Evolutionary conservation across 208 protist genomes (phyloP), one percentile per base, ranked within the genome.

Genomic region (Leishmania martiniquensis): DNA sequence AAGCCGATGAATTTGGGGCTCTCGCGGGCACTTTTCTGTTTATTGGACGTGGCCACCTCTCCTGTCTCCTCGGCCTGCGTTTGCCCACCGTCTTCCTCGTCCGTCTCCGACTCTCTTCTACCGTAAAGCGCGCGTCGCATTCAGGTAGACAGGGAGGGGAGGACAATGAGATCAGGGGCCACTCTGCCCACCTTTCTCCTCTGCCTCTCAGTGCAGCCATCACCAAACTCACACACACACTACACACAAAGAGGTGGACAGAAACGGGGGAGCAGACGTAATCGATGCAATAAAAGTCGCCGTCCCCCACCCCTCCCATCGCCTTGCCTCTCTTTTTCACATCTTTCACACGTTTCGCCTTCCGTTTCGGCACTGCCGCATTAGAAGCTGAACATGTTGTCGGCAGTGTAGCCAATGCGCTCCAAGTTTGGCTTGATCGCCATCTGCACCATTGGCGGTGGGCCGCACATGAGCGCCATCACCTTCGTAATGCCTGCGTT

Each of bases 391-490:
- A 94, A 95, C 10, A 92, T 91, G 62, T 89, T 78, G 5, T 93
- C 87, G 22, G 72, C 49, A 1, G 83, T 88, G 81, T 91, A 96
- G 29, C 95, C 92, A 32, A 97, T 42, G 67, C 91, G 91, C 77
- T 90, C 82, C 25, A 98, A 79, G 76, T 91, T 91, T 5, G 96
- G 96, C 72, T 92, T 87, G 71, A 96, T 90, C 20, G 94, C 91
- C 69, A 87, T 90, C 78, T 96, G 85, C 51, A 97, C 54, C 94
- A 98, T 98, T 37, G 90, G 85, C 51, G 91, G 91, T 2, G 96
- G 95, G 6, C 96, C 95, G 75, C 96, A 98, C 77, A 98, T 91
- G 55, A 97, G 79, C 17, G 91, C 88, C 67, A 93, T 67, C 47
- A 93, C 88, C 17, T 62, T 63, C 47, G 76, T 81, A 25, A 84